Evolutionary conservation across 176 grass and related monocot species (phyloP).

Genomic region (Hyparrhenia diplandra): DNA sequence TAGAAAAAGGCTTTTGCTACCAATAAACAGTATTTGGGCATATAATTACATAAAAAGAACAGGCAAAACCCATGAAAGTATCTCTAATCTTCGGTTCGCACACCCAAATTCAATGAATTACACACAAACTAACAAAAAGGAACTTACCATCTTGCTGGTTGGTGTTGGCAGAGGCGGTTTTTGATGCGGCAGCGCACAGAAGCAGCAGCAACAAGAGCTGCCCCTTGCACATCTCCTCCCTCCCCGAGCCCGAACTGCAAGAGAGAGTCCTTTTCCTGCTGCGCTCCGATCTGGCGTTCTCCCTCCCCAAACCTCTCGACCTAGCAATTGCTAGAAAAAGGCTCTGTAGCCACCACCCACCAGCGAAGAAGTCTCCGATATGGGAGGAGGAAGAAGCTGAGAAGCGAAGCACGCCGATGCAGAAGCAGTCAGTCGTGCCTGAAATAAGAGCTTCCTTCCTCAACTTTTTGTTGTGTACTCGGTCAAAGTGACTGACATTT

Average conservation of each 20-base stretch:
- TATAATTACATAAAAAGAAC: not conserved
- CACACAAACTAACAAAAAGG: not conserved
- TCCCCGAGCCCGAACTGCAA: not conserved
- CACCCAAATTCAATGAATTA: not conserved
- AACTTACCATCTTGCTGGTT: constrained; percentile 34
- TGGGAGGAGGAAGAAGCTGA: not conserved
- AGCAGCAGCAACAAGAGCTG: constrained; percentile 18
- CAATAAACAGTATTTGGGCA: not conserved
- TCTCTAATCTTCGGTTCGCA: not conserved
- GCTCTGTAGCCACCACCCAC: too few relatives aligned
- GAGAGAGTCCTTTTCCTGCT: not conserved
- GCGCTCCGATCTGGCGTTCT: not conserved
- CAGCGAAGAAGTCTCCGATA: not conserved
- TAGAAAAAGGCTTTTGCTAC: not conserved
- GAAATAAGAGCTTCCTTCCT: not conserved
- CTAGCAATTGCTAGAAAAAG: not conserved
- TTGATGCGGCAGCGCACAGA: not conserved
- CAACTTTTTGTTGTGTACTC: not conserved
- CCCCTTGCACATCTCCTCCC: constrained; percentile 1
- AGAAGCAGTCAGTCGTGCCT: not conserved
- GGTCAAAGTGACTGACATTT: not conserved
- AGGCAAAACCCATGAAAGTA: not conserved
- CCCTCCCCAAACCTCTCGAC: not conserved
- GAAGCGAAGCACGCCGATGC: not conserved
- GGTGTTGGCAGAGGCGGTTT: constrained; percentile 26